Evolutionary conservation across 306 rosid genomes (phyloP), one percentile per base, ranked within the genome.

Genomic region (Castanea sativa): DNA sequence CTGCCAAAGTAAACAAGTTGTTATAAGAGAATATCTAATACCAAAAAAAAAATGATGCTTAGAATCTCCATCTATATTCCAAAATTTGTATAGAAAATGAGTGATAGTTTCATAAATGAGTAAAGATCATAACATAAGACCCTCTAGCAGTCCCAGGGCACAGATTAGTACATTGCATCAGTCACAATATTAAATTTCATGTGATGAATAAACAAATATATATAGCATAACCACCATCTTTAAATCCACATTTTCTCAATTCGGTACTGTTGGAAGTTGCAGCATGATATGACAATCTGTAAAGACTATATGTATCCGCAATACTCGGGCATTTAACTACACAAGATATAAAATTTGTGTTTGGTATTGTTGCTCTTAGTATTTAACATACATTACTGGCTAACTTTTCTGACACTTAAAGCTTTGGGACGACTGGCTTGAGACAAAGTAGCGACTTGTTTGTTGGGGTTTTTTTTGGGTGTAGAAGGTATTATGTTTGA

Each of bases 1-100:
- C 89, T 88, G 91, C 72, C 60, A 78, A 12, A 45, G 19, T 63
- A 43, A 77, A 59, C 33, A 73, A 8, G 69, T 38, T 63, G 38
- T 32, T 16, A 74, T 32, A 19, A 57, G 57, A 73, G 33, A 49
- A 43, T 35, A 38, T 1, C 7, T 21, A 57, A 52, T 16, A 43
- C 43, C 7, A 38, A 38, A 35, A 38, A 6, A 70, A 49, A 10
- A 23, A 55, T 14, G 23, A 32, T 27, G 45, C 41, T 4, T 15
- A 63, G 16, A 59, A 59, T 29, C 41, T 63, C 20, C 69, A 14
- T 29, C 69, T 29, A 2, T 63, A 65, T 23, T 41, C 21, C 4
- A 55, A 55, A 61, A 15, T 25, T 12, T 1, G 3, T 33, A 33
- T 9, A 67, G 49, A 33, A 19, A 6, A 67, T 32, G 71, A 9